These are phyloP conservation scores for Bipolaris cookei DNA, from an alignment of 2,329 filamentous ascomycete genomes.

Conservation along the genomic window DNA sequence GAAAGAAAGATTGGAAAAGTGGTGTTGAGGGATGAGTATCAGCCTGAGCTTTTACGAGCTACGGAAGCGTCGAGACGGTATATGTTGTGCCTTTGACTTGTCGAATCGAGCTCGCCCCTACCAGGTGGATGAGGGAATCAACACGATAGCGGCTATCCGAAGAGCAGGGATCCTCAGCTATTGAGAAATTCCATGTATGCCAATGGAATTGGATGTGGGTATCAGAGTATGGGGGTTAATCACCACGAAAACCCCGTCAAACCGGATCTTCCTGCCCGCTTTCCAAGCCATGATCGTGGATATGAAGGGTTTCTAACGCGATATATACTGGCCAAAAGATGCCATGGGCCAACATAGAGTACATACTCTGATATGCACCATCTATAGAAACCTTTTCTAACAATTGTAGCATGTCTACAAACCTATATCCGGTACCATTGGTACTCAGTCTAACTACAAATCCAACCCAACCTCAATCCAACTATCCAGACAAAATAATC, in stretches of 20 bases:
- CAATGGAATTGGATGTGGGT: neutral
- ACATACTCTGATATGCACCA: neutral
- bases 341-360: neutral
- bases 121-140: neutral
- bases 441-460: neutral
- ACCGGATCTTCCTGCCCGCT: neutral
- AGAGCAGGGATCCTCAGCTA: neutral
- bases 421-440: neutral
- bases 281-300: neutral
- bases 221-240: neutral
- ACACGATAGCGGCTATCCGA: neutral
- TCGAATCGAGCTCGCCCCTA: neutral
- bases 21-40: neutral
- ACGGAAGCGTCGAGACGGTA: neutral
- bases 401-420: neutral
- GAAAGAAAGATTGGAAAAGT: slow-evolving; percentile 5
- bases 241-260: no score
- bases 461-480: neutral
- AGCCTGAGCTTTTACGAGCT: neutral
- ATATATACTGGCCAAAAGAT: neutral
- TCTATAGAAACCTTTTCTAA: neutral
- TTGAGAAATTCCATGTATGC: neutral
- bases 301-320: neutral
- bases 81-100: neutral
- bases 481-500: neutral